These are phyloP conservation scores for Lentinula aciculospora DNA, from an alignment of 768 basidiomycete species.

Conservation along the genomic window DNA sequence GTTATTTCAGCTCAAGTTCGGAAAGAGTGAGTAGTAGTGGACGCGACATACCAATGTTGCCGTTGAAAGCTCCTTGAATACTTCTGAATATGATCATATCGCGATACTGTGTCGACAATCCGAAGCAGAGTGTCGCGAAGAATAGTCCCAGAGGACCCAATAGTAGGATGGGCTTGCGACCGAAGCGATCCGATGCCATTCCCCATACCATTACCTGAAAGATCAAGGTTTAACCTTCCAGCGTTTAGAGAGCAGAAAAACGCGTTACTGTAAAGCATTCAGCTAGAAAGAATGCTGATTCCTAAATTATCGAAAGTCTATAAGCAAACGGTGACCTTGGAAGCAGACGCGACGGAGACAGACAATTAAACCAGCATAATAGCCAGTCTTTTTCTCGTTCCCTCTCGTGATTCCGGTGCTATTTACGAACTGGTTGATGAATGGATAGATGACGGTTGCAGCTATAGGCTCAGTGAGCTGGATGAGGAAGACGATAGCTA, in stretches of 20 bases:
- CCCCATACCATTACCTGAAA: constrained; percentile 19
- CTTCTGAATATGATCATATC: constrained; percentile 18
- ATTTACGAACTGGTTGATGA: constrained; percentile 13
- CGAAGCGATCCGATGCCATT: constrained; percentile 23
- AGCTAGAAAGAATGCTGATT: constrained; percentile 23
- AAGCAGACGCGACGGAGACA: neutral
- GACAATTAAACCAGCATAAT: constrained; percentile 18
- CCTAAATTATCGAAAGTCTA: constrained; percentile 11
- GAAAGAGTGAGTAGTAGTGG: constrained; percentile 21
- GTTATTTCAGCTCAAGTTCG: constrained; percentile 16
- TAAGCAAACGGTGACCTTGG: neutral
- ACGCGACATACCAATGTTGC: constrained; percentile 21
- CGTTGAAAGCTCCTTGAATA: constrained; percentile 25
- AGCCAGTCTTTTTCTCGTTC: constrained; percentile 14
- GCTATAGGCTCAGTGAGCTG: constrained; percentile 28
- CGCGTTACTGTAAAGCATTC: constrained; percentile 15
- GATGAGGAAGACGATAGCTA: constrained; percentile 28
- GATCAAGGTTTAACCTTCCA: constrained; percentile 17
- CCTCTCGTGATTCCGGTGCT: constrained; percentile 13
- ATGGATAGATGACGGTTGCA: constrained; percentile 19
- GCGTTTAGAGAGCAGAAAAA: neutral
- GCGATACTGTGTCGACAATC: constrained; percentile 20
- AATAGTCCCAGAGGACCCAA: constrained; percentile 23
- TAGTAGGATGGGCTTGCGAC: constrained; percentile 23
- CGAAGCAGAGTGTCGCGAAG: constrained; percentile 23